Conservation (phyloP, 176 grass and related monocot species). For the Hordeum vulgare region MorexV3_pseudomolecules_assembly NC_058524.1:188601012-188601511, state of each 20-base stretch:
- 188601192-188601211: neutral
- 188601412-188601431: neutral
- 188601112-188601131: neutral
- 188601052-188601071: too few species aligned
- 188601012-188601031: too few species aligned
- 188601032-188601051: too few species aligned
- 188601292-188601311: neutral
- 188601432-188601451: neutral
- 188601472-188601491: neutral
- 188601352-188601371: neutral
- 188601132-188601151: neutral
- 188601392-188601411: neutral
- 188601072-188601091: too few species aligned
- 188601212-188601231: neutral
- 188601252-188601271: constrained; percentile 21
- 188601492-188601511: too few species aligned
- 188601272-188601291: neutral
- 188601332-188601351: neutral
- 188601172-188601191: neutral
- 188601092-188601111: neutral
- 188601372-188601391: neutral
- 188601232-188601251: neutral
- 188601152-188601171: neutral
- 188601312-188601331: constrained; percentile 25
- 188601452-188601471: neutral